Base-by-base conservation (phyloP, 768 basidiomycete species). In the Pholiota molesta region DNA sequence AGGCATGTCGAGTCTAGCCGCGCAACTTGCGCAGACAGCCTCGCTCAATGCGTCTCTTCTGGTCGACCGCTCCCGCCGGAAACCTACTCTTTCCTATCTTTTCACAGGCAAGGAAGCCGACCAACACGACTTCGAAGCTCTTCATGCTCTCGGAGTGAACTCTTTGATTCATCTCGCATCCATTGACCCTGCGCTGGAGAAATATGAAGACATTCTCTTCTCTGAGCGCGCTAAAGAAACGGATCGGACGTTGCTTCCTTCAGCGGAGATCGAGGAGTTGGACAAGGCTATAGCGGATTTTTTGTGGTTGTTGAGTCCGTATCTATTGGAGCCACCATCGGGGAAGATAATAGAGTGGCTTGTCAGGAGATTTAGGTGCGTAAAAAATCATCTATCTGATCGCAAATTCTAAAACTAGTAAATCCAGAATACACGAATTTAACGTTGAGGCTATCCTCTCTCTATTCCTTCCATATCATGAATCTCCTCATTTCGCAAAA, bases 281-380 rank as follows among this genome's bases (percentile, higher is more conserved):
- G 84, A 96, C 72, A 73, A 60, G 17, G 74, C 78, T 4, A 79
- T 99, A 59, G 79, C 80, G 21, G 77, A 77, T 7, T 91, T 94
- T 68, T 69, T 98, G 47, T 75, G 83, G 44, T 73, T 89, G 45
- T 78, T 99, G 16, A 92, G 93, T 2, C 89, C 88, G 9, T 92
- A 91, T 80, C 74, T 99, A 45, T 81, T 94, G 77, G 89, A 97
- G 42, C 79, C 85, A 35, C 91, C 94, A 0, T 84, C 93, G 0
- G 89, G 87, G 19, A 95, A 91, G 72, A 85, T 93, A 9, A 71
- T 99, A 28, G 97, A 99, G 70, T 99, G 97, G 97, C 83, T 99
- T 26, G 94, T 99, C 3, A 81, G 93, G 68, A 81, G 95, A 60
- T 97, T 98, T 75, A 88, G 96, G 96, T 94, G 65, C 44, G 86